phyloP scores from a whole-genome alignment of 1,284 basidiomycete species.

The Cutaneotrichosporon cyanovorans region DNA sequence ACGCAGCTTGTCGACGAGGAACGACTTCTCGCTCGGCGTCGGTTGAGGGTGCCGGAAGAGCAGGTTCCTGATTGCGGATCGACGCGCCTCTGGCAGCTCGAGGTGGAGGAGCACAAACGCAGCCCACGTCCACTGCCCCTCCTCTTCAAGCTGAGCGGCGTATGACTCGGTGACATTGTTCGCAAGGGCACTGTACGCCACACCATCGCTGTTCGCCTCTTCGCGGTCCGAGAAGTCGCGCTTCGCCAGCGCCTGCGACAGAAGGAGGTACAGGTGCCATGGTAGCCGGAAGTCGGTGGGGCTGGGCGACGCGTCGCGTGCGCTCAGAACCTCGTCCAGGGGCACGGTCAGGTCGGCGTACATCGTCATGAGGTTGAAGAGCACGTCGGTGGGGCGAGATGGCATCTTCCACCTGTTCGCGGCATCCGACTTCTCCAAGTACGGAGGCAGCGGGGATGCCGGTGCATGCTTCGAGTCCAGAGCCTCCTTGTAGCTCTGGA shows the following conservation, averaged over 20 bases:
- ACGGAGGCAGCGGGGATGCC: conserved; percentile 63
- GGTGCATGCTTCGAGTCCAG: conserved; percentile 45
- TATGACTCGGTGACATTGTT: conserved; percentile 77
- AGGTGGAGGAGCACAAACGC: conserved; percentile 85
- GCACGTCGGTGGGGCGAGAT: conserved; percentile 54
- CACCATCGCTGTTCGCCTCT: conserved; percentile 53
- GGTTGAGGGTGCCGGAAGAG: conserved; percentile 64
- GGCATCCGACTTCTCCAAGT: conserved; percentile 48
- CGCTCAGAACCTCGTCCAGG: conserved; percentile 51
- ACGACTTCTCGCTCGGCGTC: conserved; percentile 64
- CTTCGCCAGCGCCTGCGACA: conserved; percentile 71
- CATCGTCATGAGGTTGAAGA: conserved; percentile 77
- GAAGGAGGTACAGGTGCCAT: conserved; percentile 88
- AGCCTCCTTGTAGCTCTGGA: conserved; percentile 59
- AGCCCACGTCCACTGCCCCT: conserved; percentile 76
- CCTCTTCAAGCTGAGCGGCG: conserved; percentile 75
- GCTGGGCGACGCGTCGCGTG: conserved; percentile 67
- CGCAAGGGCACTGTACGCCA: conserved; percentile 63
- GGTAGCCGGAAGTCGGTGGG: conserved; percentile 73
- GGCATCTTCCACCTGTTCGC: conserved; percentile 42
- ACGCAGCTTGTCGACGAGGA: conserved; percentile 66
- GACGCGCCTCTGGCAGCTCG: conserved; percentile 65
- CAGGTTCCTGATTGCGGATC: conserved; percentile 71
- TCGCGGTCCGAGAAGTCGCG: conserved; percentile 78
- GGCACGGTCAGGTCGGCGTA: conserved; percentile 52